phyloP scores from a whole-genome alignment of 2,329 filamentous ascomycete genomes.

The Botryotinia narcissicola region DNA sequence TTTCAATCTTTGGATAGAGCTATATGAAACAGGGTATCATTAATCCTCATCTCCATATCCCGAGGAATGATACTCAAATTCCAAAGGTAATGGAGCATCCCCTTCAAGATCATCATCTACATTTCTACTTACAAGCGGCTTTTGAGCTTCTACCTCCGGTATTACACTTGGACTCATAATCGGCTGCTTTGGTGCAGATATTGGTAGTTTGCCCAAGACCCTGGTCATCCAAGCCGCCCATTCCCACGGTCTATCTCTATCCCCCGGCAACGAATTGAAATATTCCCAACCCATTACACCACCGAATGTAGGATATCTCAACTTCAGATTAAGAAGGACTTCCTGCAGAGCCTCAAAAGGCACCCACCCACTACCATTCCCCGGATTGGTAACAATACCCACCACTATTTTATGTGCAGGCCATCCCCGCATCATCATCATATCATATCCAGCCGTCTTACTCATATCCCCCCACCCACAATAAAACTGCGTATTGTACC shows the following conservation, averaged over 20 bases:
- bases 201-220: conserved; percentile 8
- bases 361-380: conserved; percentile 68
- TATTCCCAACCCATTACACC: conserved; percentile 97
- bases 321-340: conserved; percentile 55
- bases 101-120: conserved; percentile 20
- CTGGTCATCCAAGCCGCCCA: conserved; percentile 68
- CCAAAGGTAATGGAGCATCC: conserved; percentile 25
- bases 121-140: background rate
- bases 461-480: conserved; percentile 64
- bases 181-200: background rate
- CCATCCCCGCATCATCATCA: conserved; percentile 64
- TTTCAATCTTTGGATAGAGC: background rate
- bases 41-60: conserved; percentile 24
- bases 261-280: conserved; percentile 75
- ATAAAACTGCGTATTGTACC: conserved; percentile 94
- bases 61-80: conserved; percentile 30
- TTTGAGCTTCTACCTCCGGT: background rate
- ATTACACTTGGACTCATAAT: background rate
- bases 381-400: conserved; percentile 75
- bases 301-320: conserved; percentile 68
- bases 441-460: conserved; percentile 48
- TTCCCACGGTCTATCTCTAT: conserved; percentile 62
- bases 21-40: background rate
- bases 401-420: conserved; percentile 70
- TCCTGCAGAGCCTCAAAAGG: conserved; percentile 54